These are phyloP conservation scores for Kwoniella botswanensis DNA, from an alignment of 768 basidiomycete genomes.

Conservation along the genomic window DNA sequence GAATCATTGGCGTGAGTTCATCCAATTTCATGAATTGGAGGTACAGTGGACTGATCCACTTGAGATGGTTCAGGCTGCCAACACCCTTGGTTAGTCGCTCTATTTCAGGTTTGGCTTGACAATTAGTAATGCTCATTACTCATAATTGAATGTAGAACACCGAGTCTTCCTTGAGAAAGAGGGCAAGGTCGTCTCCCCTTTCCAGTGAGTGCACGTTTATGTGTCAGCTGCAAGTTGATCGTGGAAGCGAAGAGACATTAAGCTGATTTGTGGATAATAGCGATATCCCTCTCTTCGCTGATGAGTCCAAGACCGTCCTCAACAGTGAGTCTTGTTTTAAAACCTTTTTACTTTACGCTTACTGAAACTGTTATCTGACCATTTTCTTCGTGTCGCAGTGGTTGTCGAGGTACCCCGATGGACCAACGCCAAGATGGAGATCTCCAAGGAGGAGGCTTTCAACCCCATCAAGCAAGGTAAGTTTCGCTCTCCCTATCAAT, in stretches of 20 bases:
- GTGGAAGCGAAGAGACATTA: not conserved
- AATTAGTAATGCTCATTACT: no score
- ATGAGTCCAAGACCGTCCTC: constrained; percentile 90
- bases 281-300: constrained; percentile 97
- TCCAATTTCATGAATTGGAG: not conserved
- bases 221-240: not conserved
- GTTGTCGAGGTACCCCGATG: constrained; percentile 73
- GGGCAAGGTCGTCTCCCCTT: constrained; percentile 64
- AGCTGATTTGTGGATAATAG: constrained; percentile 62
- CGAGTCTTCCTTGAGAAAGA: constrained; percentile 92
- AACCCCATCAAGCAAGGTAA: constrained; percentile 96
- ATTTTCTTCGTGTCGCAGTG: constrained; percentile 26
- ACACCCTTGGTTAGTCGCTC: constrained; percentile 79
- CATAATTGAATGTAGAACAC: constrained; percentile 68
- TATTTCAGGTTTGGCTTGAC: no score
- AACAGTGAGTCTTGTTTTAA: constrained; percentile 76
- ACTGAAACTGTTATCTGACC: not conserved
- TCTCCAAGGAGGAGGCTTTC: constrained; percentile 96
- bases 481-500: no score
- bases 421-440: constrained; percentile 99
- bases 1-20: constrained; percentile 47
- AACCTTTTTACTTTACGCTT: no score
- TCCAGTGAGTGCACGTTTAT: constrained; percentile 53
- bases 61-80: constrained; percentile 65
- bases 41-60: not conserved